A percentile compares a stretch with the other conserved stretches of the same genome.
Evolutionary conservation across 2,329 filamentous ascomycete genomes (phyloP).

Genomic region (Aspergillus jensenii): DNA sequence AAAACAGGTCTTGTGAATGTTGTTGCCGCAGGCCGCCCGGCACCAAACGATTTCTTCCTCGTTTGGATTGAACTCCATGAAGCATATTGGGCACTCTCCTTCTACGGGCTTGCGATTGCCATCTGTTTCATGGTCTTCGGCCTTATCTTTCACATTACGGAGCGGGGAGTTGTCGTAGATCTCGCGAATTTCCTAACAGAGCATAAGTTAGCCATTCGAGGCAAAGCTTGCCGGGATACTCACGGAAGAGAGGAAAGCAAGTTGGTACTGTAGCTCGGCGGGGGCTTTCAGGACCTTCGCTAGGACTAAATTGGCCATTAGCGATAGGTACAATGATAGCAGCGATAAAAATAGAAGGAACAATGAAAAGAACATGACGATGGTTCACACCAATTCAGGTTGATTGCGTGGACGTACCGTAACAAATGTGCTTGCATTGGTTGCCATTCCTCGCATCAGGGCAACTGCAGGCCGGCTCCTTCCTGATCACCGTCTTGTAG

Average conservation of each 20-base stretch:
- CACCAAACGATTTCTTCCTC: slow-evolving; percentile 57
- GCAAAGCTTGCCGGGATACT: slow-evolving; percentile 10
- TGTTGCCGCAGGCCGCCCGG: slow-evolving; percentile 61
- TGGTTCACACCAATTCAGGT: neutral
- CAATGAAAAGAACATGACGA: slow-evolving; percentile 7
- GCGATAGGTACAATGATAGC: slow-evolving; percentile 3
- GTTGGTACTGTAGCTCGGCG: slow-evolving; percentile 57
- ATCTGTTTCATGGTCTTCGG: slow-evolving; percentile 31
- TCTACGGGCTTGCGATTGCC: slow-evolving; percentile 59
- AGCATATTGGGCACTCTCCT: slow-evolving; percentile 65
- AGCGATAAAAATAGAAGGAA: slow-evolving; percentile 12
- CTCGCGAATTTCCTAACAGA: slow-evolving; percentile 51
- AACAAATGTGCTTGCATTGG: slow-evolving; percentile 65
- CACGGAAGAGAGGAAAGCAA: slow-evolving; percentile 57
- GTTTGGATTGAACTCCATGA: slow-evolving; percentile 52
- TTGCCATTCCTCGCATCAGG: slow-evolving; percentile 55
- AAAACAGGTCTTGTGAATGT: slow-evolving; percentile 60
- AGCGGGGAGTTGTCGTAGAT: slow-evolving; percentile 56
- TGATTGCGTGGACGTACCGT: slow-evolving; percentile 41
- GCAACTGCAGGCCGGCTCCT: slow-evolving; percentile 55
- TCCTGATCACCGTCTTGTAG: slow-evolving; percentile 57
- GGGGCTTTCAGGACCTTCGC: slow-evolving; percentile 58
- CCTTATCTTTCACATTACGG: slow-evolving; percentile 42
- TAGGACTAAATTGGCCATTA: slow-evolving; percentile 46
- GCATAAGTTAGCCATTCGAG: neutral